Conservation (phyloP, 108 stramenopile species). For the Cyclotella kingstonii region DNA sequence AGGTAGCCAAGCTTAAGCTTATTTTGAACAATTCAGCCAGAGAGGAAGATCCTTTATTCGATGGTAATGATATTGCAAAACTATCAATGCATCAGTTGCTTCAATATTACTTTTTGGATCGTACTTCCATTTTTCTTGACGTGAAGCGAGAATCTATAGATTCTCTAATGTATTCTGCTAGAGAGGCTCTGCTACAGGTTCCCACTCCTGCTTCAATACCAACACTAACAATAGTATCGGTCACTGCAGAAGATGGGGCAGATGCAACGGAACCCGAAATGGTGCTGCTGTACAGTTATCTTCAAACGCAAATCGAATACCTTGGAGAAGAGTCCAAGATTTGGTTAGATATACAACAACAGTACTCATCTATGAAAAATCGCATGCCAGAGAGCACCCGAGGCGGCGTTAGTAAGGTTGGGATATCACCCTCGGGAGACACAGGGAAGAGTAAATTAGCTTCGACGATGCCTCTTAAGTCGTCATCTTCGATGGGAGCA, state of each 20-base stretch:
- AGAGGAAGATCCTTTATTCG: too few relatives aligned
- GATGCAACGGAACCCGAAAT: not conserved
- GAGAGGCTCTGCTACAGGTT: not conserved
- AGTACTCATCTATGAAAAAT: conserved; percentile 19
- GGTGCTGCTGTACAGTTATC: conserved; percentile 8
- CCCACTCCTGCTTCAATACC: conserved; percentile 1
- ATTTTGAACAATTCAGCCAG: too few relatives aligned
- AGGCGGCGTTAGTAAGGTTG: not conserved
- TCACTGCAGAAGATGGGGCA: not conserved
- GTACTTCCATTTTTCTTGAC: not conserved
- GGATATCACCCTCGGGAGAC: not conserved
- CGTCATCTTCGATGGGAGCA: not conserved
- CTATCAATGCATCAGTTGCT: conserved; percentile 10
- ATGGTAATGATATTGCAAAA: conserved; percentile 1
- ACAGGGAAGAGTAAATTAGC: not conserved
- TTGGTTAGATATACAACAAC: conserved; percentile 21
- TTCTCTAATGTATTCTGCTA: not conserved
- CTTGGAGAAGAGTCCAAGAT: conserved; percentile 16
- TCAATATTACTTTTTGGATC: conserved; percentile 12
- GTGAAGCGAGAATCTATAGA: not conserved
- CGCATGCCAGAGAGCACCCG: conserved; percentile 20
- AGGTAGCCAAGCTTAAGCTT: not conserved
- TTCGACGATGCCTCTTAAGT: not conserved
- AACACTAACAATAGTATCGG: not conserved
- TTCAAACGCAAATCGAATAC: conserved; percentile 13